phyloP scores from a whole-genome alignment of 768 basidiomycete species.

The Auriscalpium microsporum region DNA sequence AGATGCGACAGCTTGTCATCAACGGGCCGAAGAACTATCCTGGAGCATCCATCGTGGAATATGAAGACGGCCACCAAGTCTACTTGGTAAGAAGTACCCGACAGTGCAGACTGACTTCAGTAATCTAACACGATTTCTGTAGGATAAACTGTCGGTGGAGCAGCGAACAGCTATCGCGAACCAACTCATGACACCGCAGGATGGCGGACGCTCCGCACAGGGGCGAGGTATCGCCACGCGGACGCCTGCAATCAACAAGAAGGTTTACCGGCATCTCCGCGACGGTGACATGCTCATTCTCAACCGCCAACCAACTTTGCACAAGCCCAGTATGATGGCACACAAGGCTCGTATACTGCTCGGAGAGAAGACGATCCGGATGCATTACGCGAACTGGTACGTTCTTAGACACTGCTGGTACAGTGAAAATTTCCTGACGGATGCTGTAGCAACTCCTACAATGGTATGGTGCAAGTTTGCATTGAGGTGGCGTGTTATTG shows the following conservation, averaged over 20 bases:
- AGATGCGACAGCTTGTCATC: conserved; percentile 83
- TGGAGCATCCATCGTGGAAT: conserved; percentile 90
- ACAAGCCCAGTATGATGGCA: conserved; percentile 99
- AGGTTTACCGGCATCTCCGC: conserved; percentile 89
- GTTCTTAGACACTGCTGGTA: conserved; percentile 17
- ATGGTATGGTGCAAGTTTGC: conserved; percentile 45
- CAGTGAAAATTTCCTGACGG: conserved; percentile 7
- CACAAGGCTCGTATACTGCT: conserved; percentile 86
- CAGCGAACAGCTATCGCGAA: conserved; percentile 94
- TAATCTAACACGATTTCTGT: not conserved
- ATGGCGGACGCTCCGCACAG: conserved; percentile 46
- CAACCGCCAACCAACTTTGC: conserved; percentile 96
- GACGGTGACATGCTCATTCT: conserved; percentile 95
- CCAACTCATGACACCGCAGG: conserved; percentile 86
- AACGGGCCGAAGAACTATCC: conserved; percentile 84
- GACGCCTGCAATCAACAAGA: conserved; percentile 83
- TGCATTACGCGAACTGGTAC: conserved; percentile 99
- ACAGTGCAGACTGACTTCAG: not conserved
- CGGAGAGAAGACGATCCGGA: conserved; percentile 97
- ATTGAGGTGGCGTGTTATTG: conserved; percentile 4
- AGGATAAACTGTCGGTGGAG: conserved; percentile 84
- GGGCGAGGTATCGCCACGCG: conserved; percentile 62
- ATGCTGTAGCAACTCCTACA: conserved; percentile 81
- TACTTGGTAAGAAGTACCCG: conserved; percentile 50
- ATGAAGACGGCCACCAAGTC: conserved; percentile 86